phyloP scores from a whole-genome alignment of 352 stramenopile species.

The Phytophthora multivora region DNA sequence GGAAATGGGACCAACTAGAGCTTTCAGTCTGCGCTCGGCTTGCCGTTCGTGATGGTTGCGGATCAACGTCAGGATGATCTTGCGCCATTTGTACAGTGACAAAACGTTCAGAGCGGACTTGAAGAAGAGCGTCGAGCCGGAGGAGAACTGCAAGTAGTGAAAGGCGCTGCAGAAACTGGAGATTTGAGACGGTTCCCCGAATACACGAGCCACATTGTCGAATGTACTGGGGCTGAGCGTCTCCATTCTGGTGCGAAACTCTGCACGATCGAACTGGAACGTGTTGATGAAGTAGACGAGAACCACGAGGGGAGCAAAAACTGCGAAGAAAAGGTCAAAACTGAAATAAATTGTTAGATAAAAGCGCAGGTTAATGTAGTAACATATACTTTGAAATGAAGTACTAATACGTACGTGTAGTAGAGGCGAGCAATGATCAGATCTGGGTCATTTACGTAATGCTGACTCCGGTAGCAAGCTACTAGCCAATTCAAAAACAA shows the following conservation, averaged over 20 bases:
- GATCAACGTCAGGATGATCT: constrained; percentile 45
- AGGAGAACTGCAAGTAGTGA: constrained; percentile 39
- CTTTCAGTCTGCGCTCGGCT: constrained; percentile 12
- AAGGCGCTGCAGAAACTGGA: constrained; percentile 46
- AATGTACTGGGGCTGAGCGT: constrained; percentile 24
- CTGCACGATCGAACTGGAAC: constrained; percentile 45
- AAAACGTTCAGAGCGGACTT: constrained; percentile 46
- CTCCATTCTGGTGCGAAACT: constrained; percentile 33
- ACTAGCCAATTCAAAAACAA: constrained; percentile 48
- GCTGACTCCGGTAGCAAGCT: constrained; percentile 49
- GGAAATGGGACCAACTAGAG: constrained; percentile 5
- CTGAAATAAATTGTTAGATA: constrained; percentile 11
- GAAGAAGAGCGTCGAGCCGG: constrained; percentile 25
- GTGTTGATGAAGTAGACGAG: constrained; percentile 39
- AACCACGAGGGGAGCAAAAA: constrained; percentile 47
- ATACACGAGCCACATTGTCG: constrained; percentile 41
- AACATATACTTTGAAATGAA: too few relatives aligned
- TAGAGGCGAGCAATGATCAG: constrained; percentile 43
- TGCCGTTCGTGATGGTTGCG: constrained; percentile 31
- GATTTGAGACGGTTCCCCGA: constrained; percentile 41
- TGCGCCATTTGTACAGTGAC: constrained; percentile 55
- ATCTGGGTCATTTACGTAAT: constrained; percentile 27
- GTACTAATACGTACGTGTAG: constrained; percentile 19
- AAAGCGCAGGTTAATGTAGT: background rate
- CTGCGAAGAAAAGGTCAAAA: constrained; percentile 58